Conservation (phyloP, 1,284 basidiomycete species). For the Tilletiopsis washingtonensis region DNA sequence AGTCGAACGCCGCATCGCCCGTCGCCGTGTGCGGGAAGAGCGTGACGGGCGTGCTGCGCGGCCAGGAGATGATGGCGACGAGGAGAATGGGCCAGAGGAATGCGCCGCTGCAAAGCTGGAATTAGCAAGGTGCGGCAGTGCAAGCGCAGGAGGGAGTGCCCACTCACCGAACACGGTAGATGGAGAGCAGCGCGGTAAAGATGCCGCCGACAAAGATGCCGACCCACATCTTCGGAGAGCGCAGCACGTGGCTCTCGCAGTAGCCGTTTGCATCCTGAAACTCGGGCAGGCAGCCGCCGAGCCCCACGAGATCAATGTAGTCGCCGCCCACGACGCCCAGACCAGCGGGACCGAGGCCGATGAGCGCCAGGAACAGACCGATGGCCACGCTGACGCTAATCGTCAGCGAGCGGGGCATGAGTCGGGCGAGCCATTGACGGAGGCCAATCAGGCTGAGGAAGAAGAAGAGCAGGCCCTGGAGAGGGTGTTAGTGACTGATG, state of each 20-base stretch:
- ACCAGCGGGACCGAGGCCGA: constrained; percentile 58
- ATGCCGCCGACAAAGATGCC: constrained; percentile 81
- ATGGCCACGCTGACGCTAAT: constrained; percentile 78
- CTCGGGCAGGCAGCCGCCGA: constrained; percentile 62
- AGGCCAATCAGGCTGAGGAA: constrained; percentile 72
- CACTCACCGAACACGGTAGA: constrained; percentile 81
- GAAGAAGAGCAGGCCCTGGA: constrained; percentile 78
- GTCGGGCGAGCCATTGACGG: constrained; percentile 79
- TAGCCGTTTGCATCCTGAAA: constrained; percentile 51
- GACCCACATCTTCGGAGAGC: constrained; percentile 74
- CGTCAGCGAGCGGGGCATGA: constrained; percentile 78
- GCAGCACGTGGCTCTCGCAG: constrained; percentile 63
- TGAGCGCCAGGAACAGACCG: constrained; percentile 60
- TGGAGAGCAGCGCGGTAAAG: constrained; percentile 55
- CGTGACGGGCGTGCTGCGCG: constrained; percentile 68
- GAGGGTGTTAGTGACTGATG: too few species aligned
- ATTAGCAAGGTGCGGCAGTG: constrained; percentile 55
- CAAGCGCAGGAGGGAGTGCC: constrained; percentile 78
- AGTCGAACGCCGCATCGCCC: constrained; percentile 69
- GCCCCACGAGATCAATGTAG: constrained; percentile 62
- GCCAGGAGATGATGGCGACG: constrained; percentile 82
- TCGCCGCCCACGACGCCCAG: constrained; percentile 70
- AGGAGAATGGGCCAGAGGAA: constrained; percentile 71
- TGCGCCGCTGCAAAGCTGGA: constrained; percentile 77
- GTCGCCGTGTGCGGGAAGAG: constrained; percentile 62